Conservation (phyloP, 108 stramenopile species). For the Skeletonema menzelii region DNA sequence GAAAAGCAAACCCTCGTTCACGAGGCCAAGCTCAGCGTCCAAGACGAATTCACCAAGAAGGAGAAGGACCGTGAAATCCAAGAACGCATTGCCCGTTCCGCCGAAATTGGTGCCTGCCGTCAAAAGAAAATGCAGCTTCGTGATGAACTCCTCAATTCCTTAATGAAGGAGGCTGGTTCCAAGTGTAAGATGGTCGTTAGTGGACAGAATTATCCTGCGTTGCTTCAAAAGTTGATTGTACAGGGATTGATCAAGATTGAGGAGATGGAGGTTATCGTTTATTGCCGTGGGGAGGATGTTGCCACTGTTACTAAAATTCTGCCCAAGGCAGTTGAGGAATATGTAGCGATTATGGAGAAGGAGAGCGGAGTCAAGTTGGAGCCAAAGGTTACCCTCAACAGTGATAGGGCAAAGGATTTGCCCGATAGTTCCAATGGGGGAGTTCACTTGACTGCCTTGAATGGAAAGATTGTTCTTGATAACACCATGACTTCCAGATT, state of each 20-base stretch:
- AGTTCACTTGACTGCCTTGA: conserved; percentile 87
- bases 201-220: conserved; percentile 88
- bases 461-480: conserved; percentile 95
- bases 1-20: conserved; percentile 99
- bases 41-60: conserved; percentile 97
- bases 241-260: conserved; percentile 99
- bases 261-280: conserved; percentile 89
- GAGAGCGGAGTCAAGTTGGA: conserved; percentile 85
- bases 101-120: conserved; percentile 94
- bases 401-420: conserved; percentile 68
- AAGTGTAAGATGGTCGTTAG: conserved; percentile 82
- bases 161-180: conserved; percentile 74
- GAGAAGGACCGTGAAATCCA: conserved; percentile 95
- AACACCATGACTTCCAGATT: conserved; percentile 95
- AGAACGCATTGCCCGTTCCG: conserved; percentile 92
- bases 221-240: conserved; percentile 95
- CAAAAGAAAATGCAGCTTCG: conserved; percentile 98
- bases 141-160: conserved; percentile 87
- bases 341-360: conserved; percentile 91
- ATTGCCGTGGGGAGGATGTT: conserved; percentile 90
- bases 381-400: conserved; percentile 83
- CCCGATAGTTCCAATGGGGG: conserved; percentile 87
- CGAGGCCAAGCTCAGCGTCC: conserved; percentile 95
- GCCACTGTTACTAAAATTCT: conserved; percentile 74
- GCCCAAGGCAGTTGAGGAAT: conserved; percentile 85